Percentiles rank a stretch among this genome's conserved stretches.
Evolutionary conservation across 2,329 filamentous ascomycete genomes (phyloP).

Genomic region (Monilinia laxa): DNA sequence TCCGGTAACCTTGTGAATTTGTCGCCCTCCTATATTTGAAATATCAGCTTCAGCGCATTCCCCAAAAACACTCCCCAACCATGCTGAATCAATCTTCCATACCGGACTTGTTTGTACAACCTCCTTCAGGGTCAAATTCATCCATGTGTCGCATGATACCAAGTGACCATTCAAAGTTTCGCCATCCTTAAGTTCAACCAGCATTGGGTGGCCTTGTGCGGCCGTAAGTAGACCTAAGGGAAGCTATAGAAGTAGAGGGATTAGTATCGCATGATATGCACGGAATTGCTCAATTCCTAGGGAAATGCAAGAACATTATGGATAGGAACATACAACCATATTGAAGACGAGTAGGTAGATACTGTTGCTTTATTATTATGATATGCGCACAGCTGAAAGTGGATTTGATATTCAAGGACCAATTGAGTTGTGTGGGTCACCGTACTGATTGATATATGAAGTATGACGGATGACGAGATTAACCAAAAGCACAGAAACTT

Average conservation of each 20-base stretch:
- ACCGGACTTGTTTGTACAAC: slow-evolving; percentile 93
- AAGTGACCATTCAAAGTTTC: slow-evolving; percentile 96
- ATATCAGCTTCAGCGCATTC: slow-evolving; percentile 19
- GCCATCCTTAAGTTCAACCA: slow-evolving; percentile 95
- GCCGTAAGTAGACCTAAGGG: slow-evolving; percentile 85
- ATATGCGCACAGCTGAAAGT: slow-evolving; percentile 3
- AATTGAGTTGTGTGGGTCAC: background rate
- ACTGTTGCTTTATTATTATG: slow-evolving; percentile 8
- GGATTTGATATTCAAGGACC: slow-evolving; percentile 2
- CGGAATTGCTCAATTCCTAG: background rate
- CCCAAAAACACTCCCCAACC: background rate
- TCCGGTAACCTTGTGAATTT: slow-evolving; percentile 90
- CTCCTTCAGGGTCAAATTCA: slow-evolving; percentile 97
- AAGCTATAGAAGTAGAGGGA: slow-evolving; percentile 46
- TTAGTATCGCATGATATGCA: slow-evolving; percentile 3
- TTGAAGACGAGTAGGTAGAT: background rate
- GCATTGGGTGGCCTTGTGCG: slow-evolving; percentile 96
- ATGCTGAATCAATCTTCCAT: slow-evolving; percentile 35
- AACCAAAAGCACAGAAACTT: too few species aligned
- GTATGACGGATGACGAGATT: too few species aligned
- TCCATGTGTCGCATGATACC: slow-evolving; percentile 98
- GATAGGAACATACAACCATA: slow-evolving; percentile 18
- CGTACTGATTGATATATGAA: slow-evolving; percentile 4
- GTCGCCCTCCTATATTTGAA: slow-evolving; percentile 69
- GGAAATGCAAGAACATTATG: too few species aligned